A percentile compares a stretch with the other conserved stretches of the same genome.
phyloP scores from a whole-genome alignment of 1,284 basidiomycete genomes.

The Cerrena zonata region DNA sequence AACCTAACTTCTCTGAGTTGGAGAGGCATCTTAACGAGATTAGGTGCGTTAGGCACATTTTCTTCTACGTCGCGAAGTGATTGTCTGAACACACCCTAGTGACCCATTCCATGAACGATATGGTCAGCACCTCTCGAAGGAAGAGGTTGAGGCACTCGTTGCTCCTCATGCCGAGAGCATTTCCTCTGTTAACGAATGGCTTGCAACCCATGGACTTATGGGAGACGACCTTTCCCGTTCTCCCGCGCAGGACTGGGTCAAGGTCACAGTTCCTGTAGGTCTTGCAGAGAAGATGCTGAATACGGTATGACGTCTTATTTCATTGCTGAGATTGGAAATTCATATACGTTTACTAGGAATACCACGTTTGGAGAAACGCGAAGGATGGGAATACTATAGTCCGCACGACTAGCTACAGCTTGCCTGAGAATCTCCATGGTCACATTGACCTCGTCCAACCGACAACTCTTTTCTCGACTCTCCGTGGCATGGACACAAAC shows the following conservation, averaged over 20 bases:
- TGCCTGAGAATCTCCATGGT: conserved; percentile 53
- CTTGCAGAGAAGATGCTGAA: conserved; percentile 65
- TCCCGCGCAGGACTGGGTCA: conserved; percentile 66
- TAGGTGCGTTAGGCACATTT: conserved; percentile 40
- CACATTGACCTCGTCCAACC: conserved; percentile 72
- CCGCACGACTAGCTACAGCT: conserved; percentile 62
- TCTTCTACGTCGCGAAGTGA: neutral
- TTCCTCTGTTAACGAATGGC: conserved; percentile 54
- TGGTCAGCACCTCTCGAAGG: conserved; percentile 61
- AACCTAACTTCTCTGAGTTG: conserved; percentile 53
- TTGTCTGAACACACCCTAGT: conserved; percentile 10
- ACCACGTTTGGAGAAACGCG: conserved; percentile 54
- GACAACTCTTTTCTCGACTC: conserved; percentile 63
- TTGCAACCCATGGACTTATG: conserved; percentile 48
- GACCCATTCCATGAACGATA: conserved; percentile 55
- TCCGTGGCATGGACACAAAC: conserved; percentile 42
- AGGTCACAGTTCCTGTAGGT: conserved; percentile 49
- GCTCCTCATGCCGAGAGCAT: conserved; percentile 53
- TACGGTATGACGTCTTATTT: conserved; percentile 40
- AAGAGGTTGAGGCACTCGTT: conserved; percentile 55
- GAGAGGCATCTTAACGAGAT: conserved; percentile 63
- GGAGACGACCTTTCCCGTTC: conserved; percentile 46
- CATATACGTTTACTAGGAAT: conserved; percentile 38
- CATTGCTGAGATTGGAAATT: conserved; percentile 2
- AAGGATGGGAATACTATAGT: conserved; percentile 45